A percentile compares a stretch with the other conserved stretches of the same genome.
Evolutionary conservation across 495 filamentous ascomycete genomes (phyloP).

Genomic region (Aspergillus campestris): DNA sequence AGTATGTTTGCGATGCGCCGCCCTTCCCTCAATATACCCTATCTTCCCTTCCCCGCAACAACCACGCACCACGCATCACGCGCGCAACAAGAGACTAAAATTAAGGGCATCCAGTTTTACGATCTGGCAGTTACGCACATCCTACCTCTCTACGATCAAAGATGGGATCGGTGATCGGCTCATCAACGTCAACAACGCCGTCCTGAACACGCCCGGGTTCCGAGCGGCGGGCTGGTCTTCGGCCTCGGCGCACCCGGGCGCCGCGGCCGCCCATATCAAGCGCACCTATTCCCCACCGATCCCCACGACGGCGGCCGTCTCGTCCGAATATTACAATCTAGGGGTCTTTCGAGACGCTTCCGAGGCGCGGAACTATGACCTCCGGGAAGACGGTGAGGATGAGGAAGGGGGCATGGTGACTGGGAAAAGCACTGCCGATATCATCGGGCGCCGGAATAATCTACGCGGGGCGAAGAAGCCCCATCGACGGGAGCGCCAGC

Average conservation of each 20-base stretch:
- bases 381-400: constrained; percentile 63
- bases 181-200: constrained; percentile 81
- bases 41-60: too few species aligned
- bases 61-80: too few species aligned
- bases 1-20: constrained; percentile 49
- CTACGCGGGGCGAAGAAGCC: constrained; percentile 41
- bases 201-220: constrained; percentile 91
- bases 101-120: constrained; percentile 55
- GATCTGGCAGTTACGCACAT: constrained; percentile 84
- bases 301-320: constrained; percentile 61
- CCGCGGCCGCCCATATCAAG: constrained; percentile 59
- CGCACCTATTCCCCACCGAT: constrained; percentile 95
- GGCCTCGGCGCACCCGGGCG: constrained; percentile 41
- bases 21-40: neutral
- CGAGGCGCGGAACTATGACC: constrained; percentile 20
- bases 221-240: constrained; percentile 88
- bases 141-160: constrained; percentile 81
- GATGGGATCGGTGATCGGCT: constrained; percentile 95
- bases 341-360: constrained; percentile 23
- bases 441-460: constrained; percentile 55
- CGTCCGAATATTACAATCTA: constrained; percentile 71
- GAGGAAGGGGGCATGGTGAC: constrained; percentile 79
- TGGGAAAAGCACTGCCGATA: constrained; percentile 64
- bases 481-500: constrained; percentile 28
- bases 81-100: too few species aligned